phyloP scores from a whole-genome alignment of 768 basidiomycete genomes.

The Amanita rimosa region DNA sequence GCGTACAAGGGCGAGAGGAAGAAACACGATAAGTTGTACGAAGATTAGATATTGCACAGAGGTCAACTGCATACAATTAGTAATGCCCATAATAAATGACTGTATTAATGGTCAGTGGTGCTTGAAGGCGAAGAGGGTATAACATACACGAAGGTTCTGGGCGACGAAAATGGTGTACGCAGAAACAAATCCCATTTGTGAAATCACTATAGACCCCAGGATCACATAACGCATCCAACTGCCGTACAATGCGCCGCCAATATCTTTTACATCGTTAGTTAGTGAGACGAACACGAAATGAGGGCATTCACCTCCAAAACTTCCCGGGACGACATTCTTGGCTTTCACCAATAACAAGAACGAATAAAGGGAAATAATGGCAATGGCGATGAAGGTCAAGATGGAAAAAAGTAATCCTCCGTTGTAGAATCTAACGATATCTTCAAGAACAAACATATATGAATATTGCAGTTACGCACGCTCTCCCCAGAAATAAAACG shows the following conservation, averaged over 20 bases:
- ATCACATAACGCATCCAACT: conserved; percentile 89
- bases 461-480: conserved; percentile 33
- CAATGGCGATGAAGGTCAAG: conserved; percentile 68
- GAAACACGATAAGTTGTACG: conserved; percentile 73
- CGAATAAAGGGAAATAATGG: conserved; percentile 80
- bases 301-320: conserved; percentile 68
- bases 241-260: conserved; percentile 88
- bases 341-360: conserved; percentile 86
- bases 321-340: conserved; percentile 82
- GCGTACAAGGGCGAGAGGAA: conserved; percentile 82
- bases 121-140: not conserved
- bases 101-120: conserved; percentile 17
- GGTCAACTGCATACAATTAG: conserved; percentile 57
- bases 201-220: conserved; percentile 76
- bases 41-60: conserved; percentile 75
- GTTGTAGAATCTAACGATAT: conserved; percentile 67
- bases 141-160: conserved; percentile 59
- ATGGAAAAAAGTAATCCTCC: conserved; percentile 89
- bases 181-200: conserved; percentile 80
- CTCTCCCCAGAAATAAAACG: conserved; percentile 91
- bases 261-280: conserved; percentile 40
- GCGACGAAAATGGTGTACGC: conserved; percentile 97
- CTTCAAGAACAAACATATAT: not conserved
- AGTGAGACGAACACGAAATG: not conserved
- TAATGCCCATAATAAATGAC: conserved; percentile 76